phyloP scores from a whole-genome alignment of 805 yeast species.

The Lipomyces chichibuensis region DNA sequence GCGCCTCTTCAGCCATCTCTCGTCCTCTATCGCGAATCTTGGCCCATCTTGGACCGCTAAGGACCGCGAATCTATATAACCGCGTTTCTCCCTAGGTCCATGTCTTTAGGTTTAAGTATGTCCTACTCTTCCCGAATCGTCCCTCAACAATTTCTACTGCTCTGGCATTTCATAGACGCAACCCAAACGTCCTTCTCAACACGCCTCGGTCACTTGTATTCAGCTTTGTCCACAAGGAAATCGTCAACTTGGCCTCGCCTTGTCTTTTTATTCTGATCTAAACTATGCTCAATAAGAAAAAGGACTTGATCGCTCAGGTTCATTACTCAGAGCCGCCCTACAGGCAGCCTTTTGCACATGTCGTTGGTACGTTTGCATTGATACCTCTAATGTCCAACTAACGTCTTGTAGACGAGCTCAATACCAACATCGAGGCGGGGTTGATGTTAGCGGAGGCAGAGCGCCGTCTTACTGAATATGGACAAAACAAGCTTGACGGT shows the following conservation, averaged over 20 bases:
- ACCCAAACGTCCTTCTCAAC: background rate
- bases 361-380: slow-evolving; percentile 22
- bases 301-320: slow-evolving; percentile 2
- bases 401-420: slow-evolving; percentile 38
- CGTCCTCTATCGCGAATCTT: background rate
- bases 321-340: slow-evolving; percentile 17
- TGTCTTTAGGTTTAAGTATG: no score
- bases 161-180: no score
- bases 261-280: background rate
- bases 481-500: slow-evolving; percentile 65
- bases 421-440: slow-evolving; percentile 55
- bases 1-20: background rate
- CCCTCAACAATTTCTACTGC: background rate
- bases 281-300: slow-evolving; percentile 21
- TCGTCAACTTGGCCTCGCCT: background rate
- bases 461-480: slow-evolving; percentile 47
- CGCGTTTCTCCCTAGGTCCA: background rate
- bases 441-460: slow-evolving; percentile 47
- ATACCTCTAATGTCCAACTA: background rate
- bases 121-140: background rate
- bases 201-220: no score
- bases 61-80: background rate
- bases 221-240: background rate
- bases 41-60: background rate
- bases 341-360: slow-evolving; percentile 11